Conservation (phyloP, 2,329 filamentous ascomycete genomes). For the Verruconis gallopava region DNA sequence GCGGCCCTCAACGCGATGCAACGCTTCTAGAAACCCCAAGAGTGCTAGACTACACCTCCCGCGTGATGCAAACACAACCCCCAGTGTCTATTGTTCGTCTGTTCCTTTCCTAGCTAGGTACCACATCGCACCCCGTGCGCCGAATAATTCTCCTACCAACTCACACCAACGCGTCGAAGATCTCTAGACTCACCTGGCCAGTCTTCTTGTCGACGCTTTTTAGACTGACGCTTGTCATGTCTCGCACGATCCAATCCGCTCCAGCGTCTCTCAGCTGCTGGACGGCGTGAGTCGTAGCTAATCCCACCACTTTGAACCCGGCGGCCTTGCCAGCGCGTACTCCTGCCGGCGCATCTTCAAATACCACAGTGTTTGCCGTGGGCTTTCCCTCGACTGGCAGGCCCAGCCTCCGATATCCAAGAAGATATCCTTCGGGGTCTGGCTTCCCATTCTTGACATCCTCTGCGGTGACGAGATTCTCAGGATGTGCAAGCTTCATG, state of each 20-base stretch:
- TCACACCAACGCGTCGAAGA: conserved; percentile 44
- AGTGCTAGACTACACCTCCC: no score
- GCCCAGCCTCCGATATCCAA: conserved; percentile 29
- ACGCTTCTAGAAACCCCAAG: no score
- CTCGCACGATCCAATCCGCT: conserved; percentile 79
- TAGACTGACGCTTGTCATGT: conserved; percentile 61
- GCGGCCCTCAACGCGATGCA: no score
- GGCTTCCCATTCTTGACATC: conserved; percentile 37
- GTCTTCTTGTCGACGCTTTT: conserved; percentile 39
- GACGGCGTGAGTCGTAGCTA: conserved; percentile 70
- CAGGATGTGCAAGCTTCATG: conserved; percentile 34
- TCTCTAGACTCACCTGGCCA: conserved; percentile 53
- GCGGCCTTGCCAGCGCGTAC: conserved; percentile 74
- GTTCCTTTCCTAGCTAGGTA: no score
- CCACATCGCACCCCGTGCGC: no score
- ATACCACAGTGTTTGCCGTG: conserved; percentile 48
- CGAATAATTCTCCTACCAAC: no score
- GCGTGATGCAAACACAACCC: no score
- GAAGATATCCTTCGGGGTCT: conserved; percentile 35
- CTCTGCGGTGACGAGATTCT: conserved; percentile 36
- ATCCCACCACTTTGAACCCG: conserved; percentile 71
- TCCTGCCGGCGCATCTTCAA: conserved; percentile 83
- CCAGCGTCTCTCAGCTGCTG: conserved; percentile 59
- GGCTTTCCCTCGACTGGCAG: conserved; percentile 23
- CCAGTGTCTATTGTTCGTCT: no score